Evolutionary conservation across 805 yeast genomes (phyloP), one percentile per base, ranked within the genome.

Genomic region (Hanseniaspora singularis): DNA sequence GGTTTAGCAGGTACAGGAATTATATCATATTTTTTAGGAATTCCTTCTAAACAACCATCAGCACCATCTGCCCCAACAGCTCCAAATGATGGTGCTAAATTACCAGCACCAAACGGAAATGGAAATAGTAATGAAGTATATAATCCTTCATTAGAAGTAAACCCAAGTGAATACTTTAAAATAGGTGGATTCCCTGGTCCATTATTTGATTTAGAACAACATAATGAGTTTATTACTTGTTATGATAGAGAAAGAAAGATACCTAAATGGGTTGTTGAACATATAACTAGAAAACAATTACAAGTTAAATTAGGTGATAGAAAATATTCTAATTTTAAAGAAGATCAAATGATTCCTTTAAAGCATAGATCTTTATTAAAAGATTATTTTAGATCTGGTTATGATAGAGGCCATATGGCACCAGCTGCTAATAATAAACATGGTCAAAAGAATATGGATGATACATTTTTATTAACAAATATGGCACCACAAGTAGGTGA

Each of bases 351-450:
- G 11, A 74, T 92, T 33, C 98, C 98, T 0, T 62, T 63, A 24
- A 72, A 67, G 55, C 92, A 86, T 62, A 72, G 96, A 54, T 89
- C 80, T 2, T 68, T 73, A 45, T 67, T 92, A 48, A 72, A 78
- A 51, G 97, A 92, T 64, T 92, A 82, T 62, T 92, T 89, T 69
- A 73, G 97, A 55, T 79, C 92, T 27, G 98, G 98, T 1, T 92
- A 85, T 63, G 98, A 92, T 62, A 69, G 97, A 53, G 98, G 98
- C 5, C 98, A 92, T 64, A 86, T 84, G 56, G 96, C 95, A 0
- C 96, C 98, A 3, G 98, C 98, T 4, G 97, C 97, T 0, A 83
- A 92, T 62, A 96, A 97, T 22, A 87, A 85, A 60, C 92, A 77
- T 65, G 76, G 77, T 27, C 98, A 92, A 64, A 55, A 61, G 16